A percentile compares a stretch with the other conserved stretches of the same genome.
Conservation (phyloP, 768 basidiomycete species). For the Agaricus blazei region DNA sequence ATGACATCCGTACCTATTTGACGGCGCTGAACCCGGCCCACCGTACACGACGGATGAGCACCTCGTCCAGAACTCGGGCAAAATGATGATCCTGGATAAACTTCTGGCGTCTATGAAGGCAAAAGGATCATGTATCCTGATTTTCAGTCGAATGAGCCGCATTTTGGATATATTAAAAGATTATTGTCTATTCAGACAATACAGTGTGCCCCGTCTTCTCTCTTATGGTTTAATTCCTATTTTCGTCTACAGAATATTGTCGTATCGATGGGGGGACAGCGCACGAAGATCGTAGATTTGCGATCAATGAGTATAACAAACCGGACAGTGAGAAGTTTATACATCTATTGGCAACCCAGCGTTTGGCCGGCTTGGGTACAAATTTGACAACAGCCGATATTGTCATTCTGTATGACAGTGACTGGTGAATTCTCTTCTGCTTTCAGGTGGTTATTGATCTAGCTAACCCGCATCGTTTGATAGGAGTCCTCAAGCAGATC, state of each 20-base stretch:
- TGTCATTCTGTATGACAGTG: constrained; percentile 93
- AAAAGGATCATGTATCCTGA: constrained; percentile 92
- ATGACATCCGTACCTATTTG: constrained; percentile 89
- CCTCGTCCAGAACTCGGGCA: constrained; percentile 88
- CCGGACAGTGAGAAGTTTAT: constrained; percentile 93
- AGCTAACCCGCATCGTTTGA: not conserved
- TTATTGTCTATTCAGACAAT: constrained; percentile 87
- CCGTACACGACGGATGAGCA: constrained; percentile 99
- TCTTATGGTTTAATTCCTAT: constrained; percentile 3
- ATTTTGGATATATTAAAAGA: constrained; percentile 97
- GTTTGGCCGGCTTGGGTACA: constrained; percentile 96
- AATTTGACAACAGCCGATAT: constrained; percentile 93
- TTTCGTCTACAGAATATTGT: constrained; percentile 68
- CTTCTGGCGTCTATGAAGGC: constrained; percentile 81
- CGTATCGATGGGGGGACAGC: constrained; percentile 95
- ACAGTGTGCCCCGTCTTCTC: constrained; percentile 54
- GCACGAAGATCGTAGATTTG: constrained; percentile 32
- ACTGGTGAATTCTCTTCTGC: constrained; percentile 56
- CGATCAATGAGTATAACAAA: constrained; percentile 97
- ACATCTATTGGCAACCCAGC: constrained; percentile 85
- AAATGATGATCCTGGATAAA: constrained; percentile 98
- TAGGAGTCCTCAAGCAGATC: constrained; percentile 97
- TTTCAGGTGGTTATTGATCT: not conserved
- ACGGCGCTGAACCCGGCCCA: constrained; percentile 97
- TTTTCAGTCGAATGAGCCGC: constrained; percentile 99